Base-by-base conservation (phyloP, 495 filamentous ascomycete genomes). In the Hyaloscypha bicolor region DNA sequence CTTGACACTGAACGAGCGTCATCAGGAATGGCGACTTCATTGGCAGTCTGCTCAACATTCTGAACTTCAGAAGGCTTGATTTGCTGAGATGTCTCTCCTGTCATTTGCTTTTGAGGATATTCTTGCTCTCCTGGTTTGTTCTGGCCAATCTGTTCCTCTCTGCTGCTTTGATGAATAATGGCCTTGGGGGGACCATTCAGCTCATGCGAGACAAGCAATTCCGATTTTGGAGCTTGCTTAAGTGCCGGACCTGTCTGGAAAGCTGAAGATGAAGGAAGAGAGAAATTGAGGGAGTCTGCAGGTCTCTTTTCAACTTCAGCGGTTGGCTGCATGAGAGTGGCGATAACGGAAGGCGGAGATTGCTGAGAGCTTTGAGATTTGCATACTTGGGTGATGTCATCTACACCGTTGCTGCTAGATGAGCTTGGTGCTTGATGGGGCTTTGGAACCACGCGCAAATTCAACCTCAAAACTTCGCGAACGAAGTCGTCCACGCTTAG, bases 341-440 rank as follows among this genome's bases (percentile, higher is more conserved):
- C 25, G 21, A 62, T 45, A 12, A 21, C 0, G 12, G 30, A 29
- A n/a, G 21, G 33, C n/a, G 16, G 21, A 22, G 60, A 62, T 21
- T 45, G n/a, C 37, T 21, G 30, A 62, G 60, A 29, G 6, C 5
- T 25, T 30, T 48, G 60, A 62, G 60, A 62, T 29, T 22, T 42
- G 39, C 60, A 31, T 62, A 62, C 60, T 62, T 62, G 19, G 33
- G n/a, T 32, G 30, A 62, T 62, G 21, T 62, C 39, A 14, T 62
- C 60, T 32, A 16, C 33, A 6, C 35, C 22, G 29, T 51, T 62
- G 22, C 60, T 62, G 60, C 39, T 51, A 51, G 60, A 21, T 16
- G 60, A 62, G 39, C 35, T 62, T 53, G 4, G 61, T n/a, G 48
- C 37, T 42, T 30, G n/a, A 16, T 9, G 42, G 16, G 42, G 9